phyloP scores from a whole-genome alignment of 345 rosid species.

The Excoecaria agallocha region DNA sequence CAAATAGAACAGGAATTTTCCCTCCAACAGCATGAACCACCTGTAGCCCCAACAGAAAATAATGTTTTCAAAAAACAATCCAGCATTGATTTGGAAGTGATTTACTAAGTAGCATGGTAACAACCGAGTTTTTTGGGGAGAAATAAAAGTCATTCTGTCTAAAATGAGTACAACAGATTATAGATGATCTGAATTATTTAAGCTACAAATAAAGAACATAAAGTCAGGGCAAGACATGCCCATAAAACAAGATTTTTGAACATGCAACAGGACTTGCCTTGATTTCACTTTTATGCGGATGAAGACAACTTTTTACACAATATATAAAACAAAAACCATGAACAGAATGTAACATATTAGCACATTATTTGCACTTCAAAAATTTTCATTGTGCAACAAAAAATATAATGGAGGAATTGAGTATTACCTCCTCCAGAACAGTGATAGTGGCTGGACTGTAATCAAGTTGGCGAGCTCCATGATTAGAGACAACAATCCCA shows the following conservation, averaged over 20 bases:
- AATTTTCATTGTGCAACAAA: not conserved
- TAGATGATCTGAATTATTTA: too few species aligned
- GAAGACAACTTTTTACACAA: not conserved
- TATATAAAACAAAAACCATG: not conserved
- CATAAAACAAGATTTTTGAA: not conserved
- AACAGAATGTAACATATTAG: not conserved
- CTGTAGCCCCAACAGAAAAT: conserved; percentile 33
- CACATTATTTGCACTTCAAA: not conserved
- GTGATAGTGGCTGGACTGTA: conserved; percentile 63
- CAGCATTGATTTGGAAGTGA: not conserved
- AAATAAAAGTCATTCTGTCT: not conserved
- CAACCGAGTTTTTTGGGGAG: not conserved
- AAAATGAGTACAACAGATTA: not conserved
- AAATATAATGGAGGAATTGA: not conserved
- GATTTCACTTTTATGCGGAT: not conserved
- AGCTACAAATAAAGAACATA: too few species aligned
- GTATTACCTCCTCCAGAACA: conserved; percentile 64
- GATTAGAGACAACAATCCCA: conserved; percentile 79
- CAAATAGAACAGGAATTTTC: conserved; percentile 67
- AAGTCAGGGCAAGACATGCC: not conserved
- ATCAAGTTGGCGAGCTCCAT: conserved; percentile 78
- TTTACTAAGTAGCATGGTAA: not conserved
- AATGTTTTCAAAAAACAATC: not conserved
- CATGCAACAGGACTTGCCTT: not conserved
- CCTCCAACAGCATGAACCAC: conserved; percentile 70